A percentile compares a stretch with the other conserved stretches of the same genome.
Conservation (phyloP, 1,284 basidiomycete species). For the Moesziomyces globuligerus region DNA sequence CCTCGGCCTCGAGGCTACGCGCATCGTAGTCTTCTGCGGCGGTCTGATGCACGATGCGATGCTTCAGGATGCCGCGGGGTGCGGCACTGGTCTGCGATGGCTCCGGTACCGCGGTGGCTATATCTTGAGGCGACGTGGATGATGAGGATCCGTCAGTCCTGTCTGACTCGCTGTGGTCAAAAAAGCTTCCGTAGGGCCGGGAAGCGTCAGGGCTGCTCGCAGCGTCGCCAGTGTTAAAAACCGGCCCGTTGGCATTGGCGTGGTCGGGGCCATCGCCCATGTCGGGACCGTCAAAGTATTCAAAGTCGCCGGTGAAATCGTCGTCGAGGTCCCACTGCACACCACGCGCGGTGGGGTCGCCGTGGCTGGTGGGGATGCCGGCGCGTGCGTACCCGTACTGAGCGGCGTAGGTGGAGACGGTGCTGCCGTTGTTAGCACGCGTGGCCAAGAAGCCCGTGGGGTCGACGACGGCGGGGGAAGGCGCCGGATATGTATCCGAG, state of each 20-base stretch:
- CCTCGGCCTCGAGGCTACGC: constrained; percentile 35
- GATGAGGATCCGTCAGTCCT: constrained; percentile 43
- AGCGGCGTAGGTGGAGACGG: constrained; percentile 38
- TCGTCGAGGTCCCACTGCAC: constrained; percentile 67
- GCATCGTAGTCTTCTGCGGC: constrained; percentile 36
- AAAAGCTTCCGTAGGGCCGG: constrained; percentile 48
- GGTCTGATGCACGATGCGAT: constrained; percentile 37
- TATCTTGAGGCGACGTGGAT: constrained; percentile 52
- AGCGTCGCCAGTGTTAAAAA: constrained; percentile 55
- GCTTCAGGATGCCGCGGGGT: constrained; percentile 55
- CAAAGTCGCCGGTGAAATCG: constrained; percentile 73
- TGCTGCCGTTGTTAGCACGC: constrained; percentile 37
- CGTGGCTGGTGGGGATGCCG: constrained; percentile 20
- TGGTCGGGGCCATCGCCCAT: constrained; percentile 59
- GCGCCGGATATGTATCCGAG: constrained; percentile 68
- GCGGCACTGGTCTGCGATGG: constrained; percentile 46
- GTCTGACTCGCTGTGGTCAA: constrained; percentile 54
- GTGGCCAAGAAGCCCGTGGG: constrained; percentile 58
- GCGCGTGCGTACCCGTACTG: constrained; percentile 46
- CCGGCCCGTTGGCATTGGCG: constrained; percentile 32
- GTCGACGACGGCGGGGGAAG: constrained; percentile 76
- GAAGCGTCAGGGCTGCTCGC: constrained; percentile 51
- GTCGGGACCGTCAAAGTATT: constrained; percentile 75
- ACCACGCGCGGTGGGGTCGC: constrained; percentile 43
- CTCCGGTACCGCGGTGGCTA: constrained; percentile 42